A percentile compares a stretch with the other conserved stretches of the same genome.
phyloP scores from a whole-genome alignment of 2,329 filamentous ascomycete genomes.

The Ophiostoma triangulosporum region DNA sequence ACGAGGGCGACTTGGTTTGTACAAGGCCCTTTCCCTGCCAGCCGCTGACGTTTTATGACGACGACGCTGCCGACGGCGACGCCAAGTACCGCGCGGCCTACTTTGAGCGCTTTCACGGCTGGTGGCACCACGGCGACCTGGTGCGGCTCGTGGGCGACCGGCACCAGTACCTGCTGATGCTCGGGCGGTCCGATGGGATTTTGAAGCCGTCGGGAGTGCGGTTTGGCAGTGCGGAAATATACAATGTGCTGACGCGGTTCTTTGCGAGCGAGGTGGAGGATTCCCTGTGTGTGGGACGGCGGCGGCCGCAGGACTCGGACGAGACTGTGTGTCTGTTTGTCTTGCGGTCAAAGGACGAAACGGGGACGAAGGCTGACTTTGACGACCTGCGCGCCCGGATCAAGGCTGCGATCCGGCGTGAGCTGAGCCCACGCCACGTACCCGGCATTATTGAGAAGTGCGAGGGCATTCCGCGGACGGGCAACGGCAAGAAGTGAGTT shows the following conservation, averaged over 20 bases:
- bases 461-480: constrained; percentile 75
- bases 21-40: constrained; percentile 78
- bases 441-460: constrained; percentile 72
- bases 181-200: constrained; percentile 83
- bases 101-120: constrained; percentile 65
- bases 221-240: constrained; percentile 91
- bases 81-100: constrained; percentile 74
- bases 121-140: constrained; percentile 96
- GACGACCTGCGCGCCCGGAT: constrained; percentile 49
- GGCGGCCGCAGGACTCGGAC: constrained; percentile 57
- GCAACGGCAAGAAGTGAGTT: constrained; percentile 86
- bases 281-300: constrained; percentile 72
- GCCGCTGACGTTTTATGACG: constrained; percentile 76
- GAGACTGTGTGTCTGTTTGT: constrained; percentile 84
- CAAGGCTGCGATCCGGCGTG: constrained; percentile 54
- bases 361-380: constrained; percentile 42
- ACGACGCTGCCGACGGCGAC: constrained; percentile 52
- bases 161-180: constrained; percentile 73
- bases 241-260: constrained; percentile 79
- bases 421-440: constrained; percentile 81
- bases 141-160: constrained; percentile 49
- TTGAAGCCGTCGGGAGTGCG: constrained; percentile 84
- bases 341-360: constrained; percentile 32
- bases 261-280: constrained; percentile 71
- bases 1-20: constrained; percentile 82